Base-by-base conservation (phyloP, 139 green algal species). In the Zygnema circumcarinatum region DNA sequence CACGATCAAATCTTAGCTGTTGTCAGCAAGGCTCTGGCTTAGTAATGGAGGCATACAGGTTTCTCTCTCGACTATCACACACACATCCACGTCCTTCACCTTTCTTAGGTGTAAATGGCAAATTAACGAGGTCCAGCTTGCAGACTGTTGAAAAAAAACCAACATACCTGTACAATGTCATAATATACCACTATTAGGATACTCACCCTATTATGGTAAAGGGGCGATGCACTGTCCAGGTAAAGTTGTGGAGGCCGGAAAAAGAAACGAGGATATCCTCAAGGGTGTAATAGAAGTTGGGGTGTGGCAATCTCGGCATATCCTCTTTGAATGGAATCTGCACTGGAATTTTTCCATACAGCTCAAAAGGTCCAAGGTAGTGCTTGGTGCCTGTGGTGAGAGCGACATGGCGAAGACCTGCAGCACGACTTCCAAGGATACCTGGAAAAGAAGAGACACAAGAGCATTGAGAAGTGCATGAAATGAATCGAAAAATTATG, bases 221-320 rank as follows among this genome's bases (percentile, higher is more conserved):
- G 21, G 68, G 83, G 41, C 83, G 68, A n/a, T 38, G 25, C 2
- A 88, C 69, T 33, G 72, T 88, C 83, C 83, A 88, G 7, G 72
- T 85, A 36, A 88, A 88, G 69, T 47, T 47, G 39, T 83, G 69
- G 41, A 68, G 25, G 3, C 11, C 33, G 21, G 68, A 52, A 2
- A 75, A 62, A 22, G 42, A 33, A 32, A 88, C 76, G 21, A 84
- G 35, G 2, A 73, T 38, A 67, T 88, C 83, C 83, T 88, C 83
- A 47, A 85, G 83, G 3, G 36, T 62, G 72, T 88, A 88, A 36
- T 88, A 88, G 38, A 88, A 88, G 83, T 88, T 88, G 69, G 69
- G 22, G 2, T 31, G 21, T n/a, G 21, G 67, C 32, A 85, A 22
- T 22, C 83, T 32, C 20, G 67, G 68, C 33, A 84, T n/a, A 54